Percentiles rank a stretch among this genome's conserved stretches.
Conservation (phyloP, 805 yeast species). For the Kodamaea nitidulidarum region DNA sequence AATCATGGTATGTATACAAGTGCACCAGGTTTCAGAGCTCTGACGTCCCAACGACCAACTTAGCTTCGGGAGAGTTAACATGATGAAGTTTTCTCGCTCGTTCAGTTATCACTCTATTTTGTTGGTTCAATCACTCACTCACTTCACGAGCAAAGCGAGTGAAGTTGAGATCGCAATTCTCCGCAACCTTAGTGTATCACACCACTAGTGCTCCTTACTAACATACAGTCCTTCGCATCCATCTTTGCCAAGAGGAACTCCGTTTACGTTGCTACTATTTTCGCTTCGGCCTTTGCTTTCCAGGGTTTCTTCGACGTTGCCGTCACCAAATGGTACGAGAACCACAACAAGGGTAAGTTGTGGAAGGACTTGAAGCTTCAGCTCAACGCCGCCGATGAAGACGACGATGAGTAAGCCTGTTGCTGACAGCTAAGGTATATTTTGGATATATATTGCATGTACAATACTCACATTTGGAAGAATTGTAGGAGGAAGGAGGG, state of each 20-base stretch:
- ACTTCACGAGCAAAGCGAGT: too few species aligned
- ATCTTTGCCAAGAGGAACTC: constrained; percentile 74
- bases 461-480: constrained; percentile 1
- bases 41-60: too few species aligned
- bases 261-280: constrained; percentile 75
- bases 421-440: neutral
- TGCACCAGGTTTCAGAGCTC: too few species aligned
- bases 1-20: neutral
- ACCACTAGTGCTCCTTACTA: too few species aligned
- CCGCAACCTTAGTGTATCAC: too few species aligned
- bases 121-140: too few species aligned
- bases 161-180: too few species aligned
- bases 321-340: constrained; percentile 66
- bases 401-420: constrained; percentile 36
- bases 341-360: constrained; percentile 79
- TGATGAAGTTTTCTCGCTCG: too few species aligned
- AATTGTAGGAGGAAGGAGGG: neutral
- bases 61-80: too few species aligned
- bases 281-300: constrained; percentile 81
- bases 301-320: constrained; percentile 70
- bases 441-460: constrained; percentile 5
- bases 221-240: constrained; percentile 19
- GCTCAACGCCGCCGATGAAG: constrained; percentile 53
- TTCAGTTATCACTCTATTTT: too few species aligned
- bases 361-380: constrained; percentile 74